Base-by-base conservation (phyloP, 306 rosid species). In the Heteromeles arbutifolia region DNA sequence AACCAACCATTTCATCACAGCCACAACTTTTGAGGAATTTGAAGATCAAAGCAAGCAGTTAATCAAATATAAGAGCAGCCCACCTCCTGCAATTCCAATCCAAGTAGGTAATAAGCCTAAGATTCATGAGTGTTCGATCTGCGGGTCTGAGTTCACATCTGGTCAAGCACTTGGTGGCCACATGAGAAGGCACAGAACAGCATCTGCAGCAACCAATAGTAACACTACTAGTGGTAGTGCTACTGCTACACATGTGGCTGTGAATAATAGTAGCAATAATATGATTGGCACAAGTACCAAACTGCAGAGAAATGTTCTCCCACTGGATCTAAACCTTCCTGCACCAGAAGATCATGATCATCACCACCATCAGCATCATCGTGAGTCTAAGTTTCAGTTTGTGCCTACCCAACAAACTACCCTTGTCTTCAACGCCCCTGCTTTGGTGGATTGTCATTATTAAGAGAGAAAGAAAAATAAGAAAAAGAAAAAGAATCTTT, bases 131-230 rank as follows among this genome's bases (percentile, higher is more conserved):
- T 95, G 99, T 73, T 95, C 97, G 1, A 86, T 92, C 19, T 95
- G 99, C n/a, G 92, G 99, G 5, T 73, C 92, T 18, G 97, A 90
- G 62, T 95, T 95, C 83, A 82, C 83, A 9, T 95, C 99, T 0
- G 98, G 97, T 3, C 99, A 95, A 84, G 99, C 98, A 8, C 81
- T 95, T 39, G 97, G 99, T 8, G 99, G 98, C 5, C 99, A 95
- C 70, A 95, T 95, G 99, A 89, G 98, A 70, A 83, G 97, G 76
- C 99, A 95, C 19, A 85, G 97, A 54, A 52, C 86, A 0, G 64
- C 72, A 5, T 34, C 89, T 11, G 71, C 86, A 26, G 50, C 78
- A 3, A 80, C 50, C 66, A 22, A 53, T 3, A 70, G 14, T 3
- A 32, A 54, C n/a, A 3, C 34, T 41, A 22, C 32, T 24, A 7